Conservation (phyloP, 1,139 yeast genomes). For the Geotrichum australiense region DNA sequence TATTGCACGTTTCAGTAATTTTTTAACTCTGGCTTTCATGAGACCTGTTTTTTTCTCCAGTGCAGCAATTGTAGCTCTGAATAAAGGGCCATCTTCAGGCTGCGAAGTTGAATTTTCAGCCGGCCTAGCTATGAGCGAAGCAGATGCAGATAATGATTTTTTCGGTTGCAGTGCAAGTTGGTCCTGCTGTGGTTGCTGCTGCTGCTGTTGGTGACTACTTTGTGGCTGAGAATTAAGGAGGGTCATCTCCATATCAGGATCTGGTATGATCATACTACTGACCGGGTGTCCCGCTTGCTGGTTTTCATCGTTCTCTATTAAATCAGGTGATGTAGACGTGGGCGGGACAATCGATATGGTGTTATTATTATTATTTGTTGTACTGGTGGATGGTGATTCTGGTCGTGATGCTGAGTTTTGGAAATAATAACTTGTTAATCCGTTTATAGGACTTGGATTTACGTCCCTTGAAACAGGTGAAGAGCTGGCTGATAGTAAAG, state of each 20-base stretch:
- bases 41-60: constrained; percentile 50
- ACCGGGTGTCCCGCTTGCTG: constrained; percentile 6
- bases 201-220: background rate
- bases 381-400: background rate
- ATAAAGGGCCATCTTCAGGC: constrained; percentile 69
- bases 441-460: no score
- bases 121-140: constrained; percentile 26
- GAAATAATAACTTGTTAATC: no score
- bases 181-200: constrained; percentile 6
- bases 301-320: constrained; percentile 8
- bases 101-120: constrained; percentile 31
- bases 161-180: background rate
- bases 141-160: background rate
- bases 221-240: constrained; percentile 8
- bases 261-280: constrained; percentile 12
- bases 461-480: constrained; percentile 12
- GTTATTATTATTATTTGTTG: no score
- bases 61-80: constrained; percentile 48
- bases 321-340: constrained; percentile 7
- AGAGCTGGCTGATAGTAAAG: constrained; percentile 9
- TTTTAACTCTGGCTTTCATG: constrained; percentile 42
- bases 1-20: constrained; percentile 36
- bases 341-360: constrained; percentile 11
- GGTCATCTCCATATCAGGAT: constrained; percentile 2
- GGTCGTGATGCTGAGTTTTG: background rate